phyloP scores from a whole-genome alignment of 805 yeast species.

The Lipomyces lipofer region DNA sequence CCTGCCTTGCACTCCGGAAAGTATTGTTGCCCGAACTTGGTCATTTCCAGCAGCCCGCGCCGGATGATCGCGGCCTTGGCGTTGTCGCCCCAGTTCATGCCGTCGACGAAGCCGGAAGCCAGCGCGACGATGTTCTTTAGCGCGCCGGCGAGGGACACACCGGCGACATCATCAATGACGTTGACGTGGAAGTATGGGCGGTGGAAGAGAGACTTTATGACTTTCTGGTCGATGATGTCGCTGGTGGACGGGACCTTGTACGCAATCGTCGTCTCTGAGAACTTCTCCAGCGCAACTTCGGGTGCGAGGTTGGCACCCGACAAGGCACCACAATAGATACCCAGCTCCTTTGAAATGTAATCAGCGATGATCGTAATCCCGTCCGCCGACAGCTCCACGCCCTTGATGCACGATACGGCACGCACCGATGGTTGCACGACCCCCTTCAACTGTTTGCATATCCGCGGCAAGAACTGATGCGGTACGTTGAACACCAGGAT shows the following conservation, averaged over 20 bases:
- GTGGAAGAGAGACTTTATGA: slow-evolving; percentile 75
- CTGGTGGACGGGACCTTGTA: slow-evolving; percentile 59
- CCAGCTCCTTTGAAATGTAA: slow-evolving; percentile 74
- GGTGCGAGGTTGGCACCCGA: slow-evolving; percentile 98
- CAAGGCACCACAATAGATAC: slow-evolving; percentile 91
- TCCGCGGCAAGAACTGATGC: slow-evolving; percentile 86
- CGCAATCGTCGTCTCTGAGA: slow-evolving; percentile 98
- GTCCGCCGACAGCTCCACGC: slow-evolving; percentile 80
- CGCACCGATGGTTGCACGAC: slow-evolving; percentile 62
- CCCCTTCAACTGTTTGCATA: slow-evolving; percentile 61
- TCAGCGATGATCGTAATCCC: slow-evolving; percentile 84
- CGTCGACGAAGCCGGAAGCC: slow-evolving; percentile 97
- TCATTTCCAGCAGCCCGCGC: slow-evolving; percentile 88
- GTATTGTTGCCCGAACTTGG: slow-evolving; percentile 78
- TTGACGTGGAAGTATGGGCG: slow-evolving; percentile 97
- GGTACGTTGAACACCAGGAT: slow-evolving; percentile 92
- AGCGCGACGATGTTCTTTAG: slow-evolving; percentile 93
- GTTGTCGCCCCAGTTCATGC: slow-evolving; percentile 98
- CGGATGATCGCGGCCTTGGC: slow-evolving; percentile 98
- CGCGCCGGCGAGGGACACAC: slow-evolving; percentile 96
- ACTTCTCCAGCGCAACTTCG: slow-evolving; percentile 91
- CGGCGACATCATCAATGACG: slow-evolving; percentile 89
- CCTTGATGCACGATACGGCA: slow-evolving; percentile 95
- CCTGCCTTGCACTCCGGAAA: slow-evolving; percentile 68
- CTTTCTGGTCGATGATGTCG: slow-evolving; percentile 15